Conservation (phyloP, 2,329 filamentous ascomycete species). For the Chaetomiaceae sp. region DNA sequence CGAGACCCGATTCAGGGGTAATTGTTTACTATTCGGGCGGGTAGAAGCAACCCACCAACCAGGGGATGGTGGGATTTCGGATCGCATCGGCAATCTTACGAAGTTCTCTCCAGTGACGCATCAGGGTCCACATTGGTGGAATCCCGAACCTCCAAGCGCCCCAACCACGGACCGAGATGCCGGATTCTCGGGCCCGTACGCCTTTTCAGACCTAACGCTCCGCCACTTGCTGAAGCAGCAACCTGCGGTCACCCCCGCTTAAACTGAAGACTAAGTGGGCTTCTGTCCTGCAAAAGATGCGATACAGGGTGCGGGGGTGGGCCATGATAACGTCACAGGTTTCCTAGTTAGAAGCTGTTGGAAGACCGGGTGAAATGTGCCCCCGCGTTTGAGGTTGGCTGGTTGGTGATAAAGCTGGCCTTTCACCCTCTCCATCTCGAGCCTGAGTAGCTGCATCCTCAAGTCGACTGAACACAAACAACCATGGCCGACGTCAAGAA, state of each 20-base stretch:
- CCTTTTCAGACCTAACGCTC: not conserved
- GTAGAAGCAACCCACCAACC: no score
- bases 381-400: not conserved
- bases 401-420: constrained; percentile 3
- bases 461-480: not conserved
- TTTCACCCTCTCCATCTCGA: not conserved
- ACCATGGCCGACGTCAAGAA: constrained; percentile 22
- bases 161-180: constrained; percentile 8
- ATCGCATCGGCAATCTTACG: no score
- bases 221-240: not conserved
- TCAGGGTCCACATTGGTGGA: not conserved
- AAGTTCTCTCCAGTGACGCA: no score
- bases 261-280: not conserved
- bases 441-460: not conserved
- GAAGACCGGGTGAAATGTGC: not conserved
- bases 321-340: constrained; percentile 9
- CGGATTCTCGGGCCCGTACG: not conserved
- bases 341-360: constrained; percentile 6
- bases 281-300: not conserved
- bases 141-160: not conserved
- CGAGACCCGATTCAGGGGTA: not conserved
- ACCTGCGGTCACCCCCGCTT: constrained; percentile 6
- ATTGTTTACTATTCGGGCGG: not conserved
- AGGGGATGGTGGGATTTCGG: no score
- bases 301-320: not conserved